phyloP scores from a whole-genome alignment of 371 early-diverging fungal genomes.

The Rhizopus microsporus region DNA sequence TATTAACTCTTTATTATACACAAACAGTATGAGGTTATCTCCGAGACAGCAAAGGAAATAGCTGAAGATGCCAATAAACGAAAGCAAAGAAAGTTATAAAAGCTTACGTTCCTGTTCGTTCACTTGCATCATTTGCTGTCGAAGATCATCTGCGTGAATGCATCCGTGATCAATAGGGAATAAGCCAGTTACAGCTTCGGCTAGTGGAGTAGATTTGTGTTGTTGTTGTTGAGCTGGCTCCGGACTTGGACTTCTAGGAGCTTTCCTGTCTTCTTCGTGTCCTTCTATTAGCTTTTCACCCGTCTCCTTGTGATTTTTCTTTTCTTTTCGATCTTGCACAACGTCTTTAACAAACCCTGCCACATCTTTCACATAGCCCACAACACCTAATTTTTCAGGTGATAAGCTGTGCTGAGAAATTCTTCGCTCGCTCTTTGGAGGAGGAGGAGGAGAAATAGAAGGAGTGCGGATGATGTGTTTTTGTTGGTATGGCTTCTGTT shows the following conservation, averaged over 20 bases:
- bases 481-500: constrained; percentile 34
- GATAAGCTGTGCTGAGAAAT: constrained; percentile 43
- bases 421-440: constrained; percentile 14
- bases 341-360: constrained; percentile 51
- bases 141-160: constrained; percentile 36
- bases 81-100: constrained; percentile 7
- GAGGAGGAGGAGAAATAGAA: constrained; percentile 8
- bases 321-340: constrained; percentile 30
- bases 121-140: constrained; percentile 30
- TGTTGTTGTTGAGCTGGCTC: constrained; percentile 8
- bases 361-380: constrained; percentile 51
- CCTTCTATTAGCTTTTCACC: constrained; percentile 1
- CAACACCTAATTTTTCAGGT: constrained; percentile 48
- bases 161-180: constrained; percentile 32
- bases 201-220: constrained; percentile 22
- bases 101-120: constrained; percentile 13
- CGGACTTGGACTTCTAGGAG: constrained; percentile 13
- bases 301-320: background rate
- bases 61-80: constrained; percentile 9
- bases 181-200: constrained; percentile 36
- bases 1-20: background rate
- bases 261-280: constrained; percentile 2
- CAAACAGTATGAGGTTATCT: constrained; percentile 12
- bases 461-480: constrained; percentile 20
- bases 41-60: constrained; percentile 19